Conservation (phyloP, 148 eudicot species). For the Persicaria maculosa region DNA sequence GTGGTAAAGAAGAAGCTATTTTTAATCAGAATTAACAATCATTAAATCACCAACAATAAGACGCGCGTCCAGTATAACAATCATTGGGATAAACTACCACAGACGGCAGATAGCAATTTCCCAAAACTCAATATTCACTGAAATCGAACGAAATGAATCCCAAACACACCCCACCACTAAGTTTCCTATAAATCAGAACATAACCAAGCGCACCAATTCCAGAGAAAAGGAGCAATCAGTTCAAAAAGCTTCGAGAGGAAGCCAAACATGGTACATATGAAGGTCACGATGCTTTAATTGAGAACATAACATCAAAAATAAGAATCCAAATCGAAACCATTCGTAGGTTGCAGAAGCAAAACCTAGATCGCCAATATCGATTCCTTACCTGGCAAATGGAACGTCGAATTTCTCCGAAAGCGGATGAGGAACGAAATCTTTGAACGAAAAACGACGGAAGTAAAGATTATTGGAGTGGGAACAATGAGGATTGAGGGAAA, state of each 20-base stretch:
- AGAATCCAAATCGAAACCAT: not conserved
- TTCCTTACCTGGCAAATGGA: too few species aligned
- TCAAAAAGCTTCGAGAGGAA: not conserved
- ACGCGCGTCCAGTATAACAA: not conserved
- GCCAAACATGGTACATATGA: not conserved
- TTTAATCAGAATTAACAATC: too few species aligned
- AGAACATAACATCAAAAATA: not conserved
- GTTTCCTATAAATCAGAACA: not conserved
- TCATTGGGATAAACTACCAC: too few species aligned
- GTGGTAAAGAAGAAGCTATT: too few species aligned
- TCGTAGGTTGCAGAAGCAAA: not conserved
- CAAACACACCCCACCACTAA: not conserved
- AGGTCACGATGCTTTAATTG: not conserved
- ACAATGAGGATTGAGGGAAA: not conserved
- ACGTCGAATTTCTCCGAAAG: too few species aligned
- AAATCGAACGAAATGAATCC: not conserved
- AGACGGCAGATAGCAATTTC: too few species aligned
- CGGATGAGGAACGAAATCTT: too few species aligned
- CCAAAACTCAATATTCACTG: not conserved
- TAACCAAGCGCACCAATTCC: not conserved
- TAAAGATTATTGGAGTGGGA: not conserved
- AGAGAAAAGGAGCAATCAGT: not conserved
- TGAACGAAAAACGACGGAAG: not conserved
- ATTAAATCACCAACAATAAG: not conserved
- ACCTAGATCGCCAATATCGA: not conserved